Conservation (phyloP, 192 early-diverging fungal species). For the Spizellomyces punctatus region DNA sequence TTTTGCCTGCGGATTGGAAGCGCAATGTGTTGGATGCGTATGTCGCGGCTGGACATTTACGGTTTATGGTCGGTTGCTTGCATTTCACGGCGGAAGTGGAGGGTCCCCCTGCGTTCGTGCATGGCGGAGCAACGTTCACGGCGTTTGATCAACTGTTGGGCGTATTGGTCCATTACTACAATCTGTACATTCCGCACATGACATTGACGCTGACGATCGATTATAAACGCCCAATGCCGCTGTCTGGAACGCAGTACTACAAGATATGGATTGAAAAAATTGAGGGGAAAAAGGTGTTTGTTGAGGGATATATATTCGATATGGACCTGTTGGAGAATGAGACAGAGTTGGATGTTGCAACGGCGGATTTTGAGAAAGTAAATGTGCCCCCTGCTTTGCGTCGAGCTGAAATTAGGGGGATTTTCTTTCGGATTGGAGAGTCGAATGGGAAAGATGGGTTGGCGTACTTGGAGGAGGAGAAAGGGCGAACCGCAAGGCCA, state of each 20-base stretch:
- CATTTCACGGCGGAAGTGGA: constrained; percentile 8
- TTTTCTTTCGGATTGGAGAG: no score
- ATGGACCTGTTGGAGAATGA: neutral
- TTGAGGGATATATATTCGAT: constrained; percentile 23
- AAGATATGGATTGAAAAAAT: neutral
- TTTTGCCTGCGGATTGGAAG: neutral
- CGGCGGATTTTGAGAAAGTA: no score
- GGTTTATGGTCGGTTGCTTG: neutral
- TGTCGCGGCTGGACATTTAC: neutral
- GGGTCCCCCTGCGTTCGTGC: constrained; percentile 12
- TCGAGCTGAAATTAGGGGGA: no score
- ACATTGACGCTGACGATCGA: constrained; percentile 16
- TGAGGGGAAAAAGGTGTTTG: constrained; percentile 22
- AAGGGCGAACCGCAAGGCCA: no score
- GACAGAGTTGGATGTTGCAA: no score
- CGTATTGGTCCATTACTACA: constrained; percentile 6
- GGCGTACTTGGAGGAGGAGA: no score
- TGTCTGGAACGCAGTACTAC: neutral
- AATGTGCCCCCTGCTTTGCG: no score
- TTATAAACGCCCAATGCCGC: constrained; percentile 13
- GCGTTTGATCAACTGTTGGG: constrained; percentile 22
- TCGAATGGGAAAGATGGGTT: no score
- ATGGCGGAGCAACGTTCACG: constrained; percentile 15
- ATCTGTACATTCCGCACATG: constrained; percentile 17
- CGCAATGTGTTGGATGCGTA: neutral